Base-by-base conservation (phyloP, 2,329 filamentous ascomycete species). In the Colletotrichum godetiae region DNA sequence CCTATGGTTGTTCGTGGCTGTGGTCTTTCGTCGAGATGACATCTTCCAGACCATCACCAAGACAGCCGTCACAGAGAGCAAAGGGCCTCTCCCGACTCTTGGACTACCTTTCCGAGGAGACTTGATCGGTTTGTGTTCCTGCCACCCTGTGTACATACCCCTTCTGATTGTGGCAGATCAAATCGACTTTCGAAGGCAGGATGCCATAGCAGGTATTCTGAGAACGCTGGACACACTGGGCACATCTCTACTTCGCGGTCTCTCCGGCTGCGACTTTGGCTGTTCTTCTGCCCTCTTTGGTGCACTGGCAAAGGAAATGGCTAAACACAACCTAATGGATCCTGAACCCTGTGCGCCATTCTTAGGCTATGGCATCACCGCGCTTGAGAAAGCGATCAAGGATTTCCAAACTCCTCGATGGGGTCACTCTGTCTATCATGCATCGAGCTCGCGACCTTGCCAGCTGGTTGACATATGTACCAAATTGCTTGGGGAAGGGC, bases 1-100 rank as follows among this genome's bases (percentile, higher is more conserved):
- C 0, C 67, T 78, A 2, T 74, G 2, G 22, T 4, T 78, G 0
- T 33, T 74, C 2, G 5, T 76, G 24, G 76, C 76, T 0, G 76
- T 75, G 64, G 68, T 76, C 2, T 77, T 79, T 11, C 37, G 49
- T 4, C 2, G 57, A 3, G 13, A 49, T 7, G 15, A 35, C 0
- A 31, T 66, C 0, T 78, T 79, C 19, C 49, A 22, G 11, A 19
- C 19, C 0, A 76, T 78, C 69, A 67, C 75, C 1, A 15, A 37
- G 0, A 65, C 75, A 4, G 76, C 76, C 1, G 4, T 79, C 1
- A 60, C 11, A 10, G 2, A 77, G 4, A 68, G 74, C 22, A 60
- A 62, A 3, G 56, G 12, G 1, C 29, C 65, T 0, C 71, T 80
- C 0, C 55, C 63, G 1, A 67, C 27, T 0, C 24, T 68, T 4